Conservation (phyloP, 148 eudicot genomes). For the Suaeda aralocaspica region DNA sequence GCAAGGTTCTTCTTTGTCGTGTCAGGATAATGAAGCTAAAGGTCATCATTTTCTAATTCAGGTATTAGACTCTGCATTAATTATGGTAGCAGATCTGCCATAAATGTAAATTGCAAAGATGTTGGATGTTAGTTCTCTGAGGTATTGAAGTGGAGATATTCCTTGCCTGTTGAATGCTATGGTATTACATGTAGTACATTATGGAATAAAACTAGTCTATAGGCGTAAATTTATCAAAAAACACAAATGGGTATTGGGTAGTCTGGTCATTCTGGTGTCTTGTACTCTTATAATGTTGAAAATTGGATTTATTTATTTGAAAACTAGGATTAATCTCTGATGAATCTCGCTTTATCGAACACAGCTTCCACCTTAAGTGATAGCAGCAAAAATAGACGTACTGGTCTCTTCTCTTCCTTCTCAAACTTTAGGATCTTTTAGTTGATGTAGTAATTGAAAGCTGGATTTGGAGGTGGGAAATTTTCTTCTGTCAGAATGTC, state of each 20-base stretch:
- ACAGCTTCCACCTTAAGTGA: not conserved
- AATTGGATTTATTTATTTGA: not conserved
- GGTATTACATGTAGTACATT: not conserved
- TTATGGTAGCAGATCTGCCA: constrained; percentile 6
- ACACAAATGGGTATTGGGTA: not conserved
- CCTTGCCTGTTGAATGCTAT: not conserved
- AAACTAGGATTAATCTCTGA: not conserved
- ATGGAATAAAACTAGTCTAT: not conserved
- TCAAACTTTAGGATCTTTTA: not conserved
- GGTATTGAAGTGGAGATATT: not conserved
- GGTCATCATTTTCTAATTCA: constrained; percentile 73
- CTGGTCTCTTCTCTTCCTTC: not conserved
- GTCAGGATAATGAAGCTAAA: constrained; percentile 46
- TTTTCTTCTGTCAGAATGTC: not conserved
- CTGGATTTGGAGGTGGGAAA: not conserved
- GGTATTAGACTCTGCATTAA: constrained; percentile 37
- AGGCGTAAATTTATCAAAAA: no score
- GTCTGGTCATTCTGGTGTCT: not conserved
- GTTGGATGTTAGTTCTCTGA: not conserved
- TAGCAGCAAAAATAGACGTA: not conserved
- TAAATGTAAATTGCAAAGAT: constrained; percentile 1
- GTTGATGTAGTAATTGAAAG: not conserved
- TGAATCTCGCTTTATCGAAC: not conserved
- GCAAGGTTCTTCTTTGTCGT: constrained; percentile 33
- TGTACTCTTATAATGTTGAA: not conserved